Conservation (phyloP, 176 grass and related monocot genomes). For the Eleusine indica region DNA sequence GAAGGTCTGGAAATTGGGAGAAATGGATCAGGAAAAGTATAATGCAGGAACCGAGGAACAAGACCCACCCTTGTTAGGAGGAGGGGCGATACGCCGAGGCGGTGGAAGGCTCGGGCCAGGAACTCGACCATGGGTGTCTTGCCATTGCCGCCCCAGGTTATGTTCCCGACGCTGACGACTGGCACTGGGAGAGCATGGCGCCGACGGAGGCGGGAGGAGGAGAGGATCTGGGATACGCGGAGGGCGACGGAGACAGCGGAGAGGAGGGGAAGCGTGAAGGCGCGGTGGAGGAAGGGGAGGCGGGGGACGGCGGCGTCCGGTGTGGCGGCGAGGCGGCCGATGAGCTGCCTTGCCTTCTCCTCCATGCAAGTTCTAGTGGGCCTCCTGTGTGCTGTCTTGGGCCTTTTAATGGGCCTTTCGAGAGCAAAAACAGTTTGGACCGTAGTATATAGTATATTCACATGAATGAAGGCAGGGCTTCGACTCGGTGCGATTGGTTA, state of each 20-base stretch:
- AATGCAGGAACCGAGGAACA: neutral
- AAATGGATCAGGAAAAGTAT: neutral
- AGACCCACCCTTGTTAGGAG: constrained; percentile 68
- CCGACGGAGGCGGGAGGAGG: constrained; percentile 43
- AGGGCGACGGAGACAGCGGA: constrained; percentile 58
- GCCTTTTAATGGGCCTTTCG: too few relatives aligned
- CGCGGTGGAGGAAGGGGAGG: constrained; percentile 62
- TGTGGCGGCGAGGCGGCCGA: constrained; percentile 53
- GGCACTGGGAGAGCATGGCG: constrained; percentile 53
- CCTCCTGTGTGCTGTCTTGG: too few relatives aligned
- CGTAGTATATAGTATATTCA: too few relatives aligned
- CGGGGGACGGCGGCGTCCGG: constrained; percentile 51
- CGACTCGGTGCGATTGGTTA: too few relatives aligned
- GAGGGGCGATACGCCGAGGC: constrained; percentile 49
- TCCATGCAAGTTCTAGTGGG: neutral
- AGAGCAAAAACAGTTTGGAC: too few relatives aligned
- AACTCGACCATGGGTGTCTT: constrained; percentile 93
- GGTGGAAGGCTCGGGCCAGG: constrained; percentile 53
- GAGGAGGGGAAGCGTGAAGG: constrained; percentile 66
- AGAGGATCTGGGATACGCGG: constrained; percentile 44
- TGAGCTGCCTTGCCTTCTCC: constrained; percentile 56
- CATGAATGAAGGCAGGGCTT: too few relatives aligned
- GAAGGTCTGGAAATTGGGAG: neutral
- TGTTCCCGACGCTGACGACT: constrained; percentile 82
- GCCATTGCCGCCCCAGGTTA: constrained; percentile 83